Base-by-base conservation (phyloP, 441 rosid species). In the Cnidoscolus chayamansa region DNA sequence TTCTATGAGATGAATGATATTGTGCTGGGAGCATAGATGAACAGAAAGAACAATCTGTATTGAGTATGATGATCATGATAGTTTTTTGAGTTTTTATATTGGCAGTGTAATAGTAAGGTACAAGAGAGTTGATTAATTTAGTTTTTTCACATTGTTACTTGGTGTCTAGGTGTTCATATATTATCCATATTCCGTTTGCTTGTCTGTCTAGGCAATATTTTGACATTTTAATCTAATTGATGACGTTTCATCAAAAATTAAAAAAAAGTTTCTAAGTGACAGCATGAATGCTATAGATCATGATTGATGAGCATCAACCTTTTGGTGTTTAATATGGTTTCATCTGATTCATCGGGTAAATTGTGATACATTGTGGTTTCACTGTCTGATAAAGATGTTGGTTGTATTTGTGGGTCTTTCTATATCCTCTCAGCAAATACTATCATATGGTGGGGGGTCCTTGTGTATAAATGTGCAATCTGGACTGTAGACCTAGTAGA, bases 151-250 rank as follows among this genome's bases (percentile, higher is more conserved):
- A 5, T 40, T 40, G 7, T 40, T 40, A 40, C 7, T 40, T 4
- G 61, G 12, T 25, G 62, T 45, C 20, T 43, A 47, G 48, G 19
- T n/a, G 17, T 47, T 11, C 43, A 47, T 63, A 1, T 1, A 2
- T 35, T 12, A 53, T 37, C 31, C 37, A 37, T 61, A 35, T 37
- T 35, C 45, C 6, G 45, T 4, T 40, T 40, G 8, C 2, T 74
- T 68, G 47, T n/a, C 15, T n/a, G 40, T 45, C 45, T 60, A 49
- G 67, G 40, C 11, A 20, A 31, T n/a, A 13, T 19, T 43, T 61
- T 4, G 51, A 62, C 62, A 7, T 68, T 69, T 59, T 69, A 32
- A 32, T 63, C 31, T 30, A 74, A 15, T 74, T 35, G 3, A 2
- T 35, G 40, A 35, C 40, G 5, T 4, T 35, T 4, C 40, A 35